Conservation (phyloP, 2,329 filamentous ascomycete genomes). For the Aureobasidium sp. region DNA sequence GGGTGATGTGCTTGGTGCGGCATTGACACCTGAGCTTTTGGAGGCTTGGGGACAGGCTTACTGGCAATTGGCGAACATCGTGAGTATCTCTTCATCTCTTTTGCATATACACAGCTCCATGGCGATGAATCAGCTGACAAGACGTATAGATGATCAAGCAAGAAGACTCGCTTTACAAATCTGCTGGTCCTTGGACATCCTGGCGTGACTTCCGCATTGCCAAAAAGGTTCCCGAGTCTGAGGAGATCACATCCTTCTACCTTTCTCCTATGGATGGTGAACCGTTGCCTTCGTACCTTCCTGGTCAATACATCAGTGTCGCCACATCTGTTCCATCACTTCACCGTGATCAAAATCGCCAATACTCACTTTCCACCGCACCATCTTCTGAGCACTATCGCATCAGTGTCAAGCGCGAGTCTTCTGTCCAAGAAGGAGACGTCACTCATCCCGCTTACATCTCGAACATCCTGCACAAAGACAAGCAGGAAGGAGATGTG, state of each 20-base stretch:
- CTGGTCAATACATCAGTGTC: conserved; percentile 64
- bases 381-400: conserved; percentile 55
- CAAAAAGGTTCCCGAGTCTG: conserved; percentile 58
- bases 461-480: conserved; percentile 62
- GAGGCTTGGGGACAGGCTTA: conserved; percentile 67
- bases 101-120: too few relatives aligned
- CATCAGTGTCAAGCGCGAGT: conserved; percentile 64
- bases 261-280: conserved; percentile 56
- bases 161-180: conserved; percentile 57
- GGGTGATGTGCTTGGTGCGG: conserved; percentile 58
- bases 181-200: conserved; percentile 55
- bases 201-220: conserved; percentile 63
- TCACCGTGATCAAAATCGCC: conserved; percentile 66
- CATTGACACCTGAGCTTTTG: conserved; percentile 57
- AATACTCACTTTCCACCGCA: conserved; percentile 38
- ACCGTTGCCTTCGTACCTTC: conserved; percentile 56
- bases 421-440: conserved; percentile 44
- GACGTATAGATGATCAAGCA: conserved; percentile 50
- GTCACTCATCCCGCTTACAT: conserved; percentile 55
- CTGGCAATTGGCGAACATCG: conserved; percentile 62
- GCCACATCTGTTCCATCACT: conserved; percentile 55
- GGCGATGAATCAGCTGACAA: not conserved
- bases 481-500: conserved; percentile 53
- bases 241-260: conserved; percentile 65
- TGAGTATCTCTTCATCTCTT: not conserved